Evolutionary conservation across 345 rosid species (phyloP).

Genomic region (Linum lewisii): DNA sequence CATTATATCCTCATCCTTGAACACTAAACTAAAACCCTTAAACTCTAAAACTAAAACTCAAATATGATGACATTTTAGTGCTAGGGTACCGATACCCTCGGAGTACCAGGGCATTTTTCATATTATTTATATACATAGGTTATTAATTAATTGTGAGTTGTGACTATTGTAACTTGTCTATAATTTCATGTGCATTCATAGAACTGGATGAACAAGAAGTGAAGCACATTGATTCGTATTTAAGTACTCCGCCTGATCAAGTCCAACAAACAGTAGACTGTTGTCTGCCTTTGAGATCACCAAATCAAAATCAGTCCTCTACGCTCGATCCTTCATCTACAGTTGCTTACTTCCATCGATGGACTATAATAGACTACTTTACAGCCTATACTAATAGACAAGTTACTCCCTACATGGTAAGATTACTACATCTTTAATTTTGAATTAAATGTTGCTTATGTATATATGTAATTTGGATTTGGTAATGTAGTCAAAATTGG

Average conservation of each 20-base stretch:
- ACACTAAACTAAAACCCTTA: no score
- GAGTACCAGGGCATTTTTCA: no score
- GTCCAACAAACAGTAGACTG: conserved; percentile 33
- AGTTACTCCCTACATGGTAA: conserved; percentile 41
- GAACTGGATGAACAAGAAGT: conserved; percentile 39
- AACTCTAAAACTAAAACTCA: no score
- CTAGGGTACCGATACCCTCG: no score
- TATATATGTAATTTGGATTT: no score
- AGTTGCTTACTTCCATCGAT: conserved; percentile 21
- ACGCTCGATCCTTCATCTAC: no score
- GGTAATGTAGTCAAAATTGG: no score
- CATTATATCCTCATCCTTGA: no score
- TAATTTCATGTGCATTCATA: no score
- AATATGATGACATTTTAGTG: no score
- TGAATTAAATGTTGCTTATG: no score
- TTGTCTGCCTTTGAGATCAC: conserved; percentile 24
- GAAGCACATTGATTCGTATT: conserved; percentile 21
- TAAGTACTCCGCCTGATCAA: conserved; percentile 31
- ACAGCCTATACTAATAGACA: conserved; percentile 42
- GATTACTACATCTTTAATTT: background rate
- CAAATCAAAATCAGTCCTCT: background rate
- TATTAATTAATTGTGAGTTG: background rate
- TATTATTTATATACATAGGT: background rate
- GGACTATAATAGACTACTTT: conserved; percentile 45
- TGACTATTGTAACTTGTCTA: no score